Evolutionary conservation across 2,329 filamentous ascomycete species (phyloP), one percentile per base, ranked within the genome.

Genomic region (Exophiala bonariae): DNA sequence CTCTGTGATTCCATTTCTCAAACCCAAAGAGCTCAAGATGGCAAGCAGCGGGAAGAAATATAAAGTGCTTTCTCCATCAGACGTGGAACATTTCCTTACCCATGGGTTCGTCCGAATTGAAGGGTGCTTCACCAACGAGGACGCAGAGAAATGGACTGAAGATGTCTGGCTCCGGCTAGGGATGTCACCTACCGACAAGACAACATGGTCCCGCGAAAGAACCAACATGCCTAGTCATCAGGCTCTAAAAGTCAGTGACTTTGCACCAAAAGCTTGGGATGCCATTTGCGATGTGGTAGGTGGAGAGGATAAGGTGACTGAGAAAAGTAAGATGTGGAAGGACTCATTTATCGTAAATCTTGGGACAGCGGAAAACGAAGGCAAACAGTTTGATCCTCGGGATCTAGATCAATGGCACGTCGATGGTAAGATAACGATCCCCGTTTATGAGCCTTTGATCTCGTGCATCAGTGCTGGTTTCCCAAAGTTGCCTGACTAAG

Each of bases 301-400:
- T 43, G 83, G 83, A 46, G 78, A 82, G 52, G 77, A 78, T 26
- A 73, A 75, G 6, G 66, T 85, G 26, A 62, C 66, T 1, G 41
- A 41, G 14, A 35, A 46, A 2, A 77, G 73, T 20, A 73, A 73
- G n/a, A 61, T 67, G n/a, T 87, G 84, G 83, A 75, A 75, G 54
- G 84, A 87, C 66, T 76, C 76, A 3, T 76, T 87, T 46, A 87
- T 87, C 58, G 82, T 87, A 32, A 87, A 87, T 64, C 73, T 87
- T 6, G 85, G 85, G 10, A 80, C 74, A 2, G 61, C 73, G 0
- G 74, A 77, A 41, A 69, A 69, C 38, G 76, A 79, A 50, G 75
- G 76, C 4, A 71, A 70, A 40, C 70, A 73, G 7, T 64, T 75
- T 3, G 65, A 72, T 28, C 81, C 81, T 0, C 70, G 75, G 41